Percentiles rank a stretch among this genome's conserved stretches.
phyloP scores from a whole-genome alignment of 2,329 filamentous ascomycete genomes.

The Thielaviopsis cerberus region DNA sequence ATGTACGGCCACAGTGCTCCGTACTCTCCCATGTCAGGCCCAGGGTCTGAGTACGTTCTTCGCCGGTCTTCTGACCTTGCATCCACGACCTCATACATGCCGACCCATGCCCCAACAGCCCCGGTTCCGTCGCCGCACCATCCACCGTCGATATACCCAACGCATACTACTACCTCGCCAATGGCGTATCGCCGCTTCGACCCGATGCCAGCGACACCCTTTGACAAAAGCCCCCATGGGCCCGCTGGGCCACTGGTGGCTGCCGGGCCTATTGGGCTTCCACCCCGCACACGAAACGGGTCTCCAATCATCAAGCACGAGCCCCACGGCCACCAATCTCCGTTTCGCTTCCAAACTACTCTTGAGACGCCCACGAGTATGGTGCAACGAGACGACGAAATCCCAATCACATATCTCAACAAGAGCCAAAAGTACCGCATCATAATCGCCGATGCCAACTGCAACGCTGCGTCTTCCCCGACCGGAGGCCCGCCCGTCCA shows the following conservation, averaged over 20 bases:
- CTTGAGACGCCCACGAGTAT: constrained; percentile 91
- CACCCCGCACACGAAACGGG: background rate
- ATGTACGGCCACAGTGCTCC: background rate
- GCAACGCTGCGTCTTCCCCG: constrained; percentile 24
- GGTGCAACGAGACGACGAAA: constrained; percentile 76
- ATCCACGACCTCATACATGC: background rate
- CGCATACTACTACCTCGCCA: background rate
- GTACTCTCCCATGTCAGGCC: background rate
- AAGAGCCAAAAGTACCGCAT: constrained; percentile 90
- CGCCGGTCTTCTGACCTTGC: background rate
- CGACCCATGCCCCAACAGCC: background rate
- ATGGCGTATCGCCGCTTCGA: background rate
- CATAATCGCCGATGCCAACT: constrained; percentile 59
- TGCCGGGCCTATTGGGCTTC: background rate
- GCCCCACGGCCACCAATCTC: background rate
- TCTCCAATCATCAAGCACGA: background rate
- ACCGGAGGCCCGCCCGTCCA: constrained; percentile 41
- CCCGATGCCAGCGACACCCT: background rate
- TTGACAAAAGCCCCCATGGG: background rate
- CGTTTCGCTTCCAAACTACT: constrained; percentile 74
- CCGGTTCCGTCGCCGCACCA: background rate
- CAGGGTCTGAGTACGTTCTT: background rate
- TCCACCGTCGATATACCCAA: background rate
- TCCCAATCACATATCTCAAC: constrained; percentile 94
- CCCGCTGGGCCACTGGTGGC: too few species aligned